phyloP scores from a whole-genome alignment of 306 rosid species.

The Luffa acutangula region DNA sequence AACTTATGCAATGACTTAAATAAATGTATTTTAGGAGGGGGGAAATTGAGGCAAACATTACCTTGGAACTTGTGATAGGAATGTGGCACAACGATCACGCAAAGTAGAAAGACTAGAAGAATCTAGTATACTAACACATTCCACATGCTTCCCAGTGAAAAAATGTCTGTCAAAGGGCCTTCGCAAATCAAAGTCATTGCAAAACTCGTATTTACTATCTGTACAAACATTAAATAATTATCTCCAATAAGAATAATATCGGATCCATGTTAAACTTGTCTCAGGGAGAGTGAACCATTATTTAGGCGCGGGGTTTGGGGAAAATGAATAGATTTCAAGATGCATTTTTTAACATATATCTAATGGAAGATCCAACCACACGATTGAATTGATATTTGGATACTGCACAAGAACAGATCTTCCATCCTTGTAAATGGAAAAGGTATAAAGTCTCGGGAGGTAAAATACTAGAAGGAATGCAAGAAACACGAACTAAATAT shows the following conservation, averaged over 20 bases:
- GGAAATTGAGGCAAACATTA: constrained; percentile 3
- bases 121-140: constrained; percentile 61
- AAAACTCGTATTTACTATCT: constrained; percentile 52
- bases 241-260: background rate
- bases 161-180: constrained; percentile 70
- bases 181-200: constrained; percentile 77
- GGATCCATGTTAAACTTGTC: background rate
- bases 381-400: background rate
- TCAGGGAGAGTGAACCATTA: background rate
- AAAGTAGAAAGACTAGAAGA: constrained; percentile 42
- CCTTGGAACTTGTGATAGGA: constrained; percentile 65
- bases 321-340: background rate
- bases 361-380: background rate
- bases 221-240: constrained; percentile 9
- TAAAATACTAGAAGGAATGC: background rate
- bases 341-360: background rate
- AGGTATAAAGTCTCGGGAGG: background rate
- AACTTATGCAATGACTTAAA: background rate
- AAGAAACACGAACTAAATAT: background rate
- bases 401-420: background rate
- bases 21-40: background rate
- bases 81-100: constrained; percentile 52
- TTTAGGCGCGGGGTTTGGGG: background rate
- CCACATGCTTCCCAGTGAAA: constrained; percentile 38
- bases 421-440: background rate